phyloP scores from a whole-genome alignment of 768 basidiomycete genomes.

The Dioszegia crocea region DNA sequence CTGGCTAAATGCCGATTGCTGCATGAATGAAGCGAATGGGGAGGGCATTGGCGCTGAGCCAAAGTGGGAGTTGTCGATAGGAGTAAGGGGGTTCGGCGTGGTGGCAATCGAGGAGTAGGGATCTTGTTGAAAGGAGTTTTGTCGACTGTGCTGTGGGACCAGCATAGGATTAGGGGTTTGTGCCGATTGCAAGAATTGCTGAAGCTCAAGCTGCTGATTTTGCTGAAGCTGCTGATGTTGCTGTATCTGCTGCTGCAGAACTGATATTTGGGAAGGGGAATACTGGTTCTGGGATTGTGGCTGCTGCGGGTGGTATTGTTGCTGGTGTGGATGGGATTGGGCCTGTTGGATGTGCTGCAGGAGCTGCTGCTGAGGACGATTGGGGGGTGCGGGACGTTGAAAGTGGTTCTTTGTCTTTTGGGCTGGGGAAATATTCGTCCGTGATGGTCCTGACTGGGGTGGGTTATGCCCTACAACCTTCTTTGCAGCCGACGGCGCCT shows the following conservation, averaged over 20 bases:
- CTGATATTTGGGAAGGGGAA: not conserved
- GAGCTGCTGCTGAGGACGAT: not conserved
- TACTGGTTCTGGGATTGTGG: not conserved
- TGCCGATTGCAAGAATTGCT: conserved; percentile 12
- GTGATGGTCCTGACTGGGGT: too few relatives aligned
- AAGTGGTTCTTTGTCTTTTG: not conserved
- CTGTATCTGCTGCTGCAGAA: conserved; percentile 1
- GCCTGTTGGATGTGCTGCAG: not conserved
- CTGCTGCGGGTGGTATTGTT: not conserved
- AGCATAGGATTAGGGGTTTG: conserved; percentile 25
- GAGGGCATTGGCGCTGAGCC: not conserved
- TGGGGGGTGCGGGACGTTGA: conserved; percentile 4
- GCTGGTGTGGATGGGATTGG: not conserved
- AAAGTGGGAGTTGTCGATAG: conserved; percentile 12
- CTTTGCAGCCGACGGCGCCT: not conserved
- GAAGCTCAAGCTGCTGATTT: conserved; percentile 5
- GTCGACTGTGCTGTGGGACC: conserved; percentile 21
- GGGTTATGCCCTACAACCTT: not conserved
- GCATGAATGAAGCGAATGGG: not conserved
- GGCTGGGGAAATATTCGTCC: not conserved
- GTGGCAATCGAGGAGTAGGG: conserved; percentile 27
- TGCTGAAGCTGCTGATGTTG: conserved; percentile 10
- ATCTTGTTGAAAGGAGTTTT: conserved; percentile 16
- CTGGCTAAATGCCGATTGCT: not conserved
- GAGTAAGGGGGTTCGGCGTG: conserved; percentile 32